Base-by-base conservation (phyloP, 495 filamentous ascomycete species). In the Xylaria cubensis region DNA sequence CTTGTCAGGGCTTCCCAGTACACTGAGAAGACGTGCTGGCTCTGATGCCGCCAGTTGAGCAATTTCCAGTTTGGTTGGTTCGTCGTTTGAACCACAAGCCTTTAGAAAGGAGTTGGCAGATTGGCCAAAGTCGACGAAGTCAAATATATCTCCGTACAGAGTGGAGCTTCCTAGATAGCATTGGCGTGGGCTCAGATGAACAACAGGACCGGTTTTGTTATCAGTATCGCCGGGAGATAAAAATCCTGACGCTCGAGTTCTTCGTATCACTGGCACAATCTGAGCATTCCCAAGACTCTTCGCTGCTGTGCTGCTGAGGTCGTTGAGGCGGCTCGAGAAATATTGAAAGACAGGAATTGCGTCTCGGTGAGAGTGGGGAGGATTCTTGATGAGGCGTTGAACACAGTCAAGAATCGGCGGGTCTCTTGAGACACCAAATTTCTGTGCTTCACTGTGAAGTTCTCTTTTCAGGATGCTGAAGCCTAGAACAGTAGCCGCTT, bases 71-170 rank as follows among this genome's bases (percentile, higher is more conserved):
- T 91, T 95, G 2, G 90, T 97, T 0, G 97, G 97, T 77, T 98
- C 95, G 65, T 89, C 88, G 78, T 95, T 98, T 4, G 94, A 94
- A 3, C 97, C 97, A 68, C 93, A 92, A 64, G 91, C 91, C 74
- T 94, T 85, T 7, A 99, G 84, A 76, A 99, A 98, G 0, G 91
- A 83, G 75, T 98, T 97, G 4, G 94, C 95, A 76, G 95, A 89
- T 64, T 86, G 79, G 4, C 94, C 94, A 81, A 97, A 98, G 79
- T 98, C 92, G 4, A 98, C 94, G 81, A 97, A 99, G 78, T 98
- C 94, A 73, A 98, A 97, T 21, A 99, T 94, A 36, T 96, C 93
- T 48, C 88, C 90, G 74, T 95, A 98, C 15, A 87, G 88, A 26
- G 90, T 84, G 69, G 91, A 91, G 32, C 86, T 88, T 29, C 92